These are phyloP conservation scores for Labyrinthula sp. DNA, from an alignment of 352 stramenopile genomes.

Conservation along the genomic window DNA sequence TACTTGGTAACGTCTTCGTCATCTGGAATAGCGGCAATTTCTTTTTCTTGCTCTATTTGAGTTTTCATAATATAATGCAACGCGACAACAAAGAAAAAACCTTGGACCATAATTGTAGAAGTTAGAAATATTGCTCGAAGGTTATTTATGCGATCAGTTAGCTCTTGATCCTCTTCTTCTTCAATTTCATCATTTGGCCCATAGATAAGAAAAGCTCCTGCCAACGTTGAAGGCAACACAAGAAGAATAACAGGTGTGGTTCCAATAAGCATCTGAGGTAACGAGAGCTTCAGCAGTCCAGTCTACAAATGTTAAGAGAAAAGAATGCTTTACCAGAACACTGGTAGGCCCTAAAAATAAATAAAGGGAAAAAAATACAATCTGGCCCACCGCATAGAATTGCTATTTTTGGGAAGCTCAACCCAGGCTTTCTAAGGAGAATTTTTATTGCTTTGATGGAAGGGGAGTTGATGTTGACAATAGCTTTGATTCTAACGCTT, in stretches of 20 bases:
- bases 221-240: slow-evolving; percentile 41
- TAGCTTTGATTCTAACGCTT: slow-evolving; percentile 34
- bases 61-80: slow-evolving; percentile 33
- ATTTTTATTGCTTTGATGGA: slow-evolving; percentile 38
- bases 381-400: slow-evolving; percentile 44
- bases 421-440: slow-evolving; percentile 35
- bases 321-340: no score
- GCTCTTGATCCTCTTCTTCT: no score
- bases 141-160: no score
- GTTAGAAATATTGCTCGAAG: slow-evolving; percentile 34
- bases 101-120: slow-evolving; percentile 9
- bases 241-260: slow-evolving; percentile 41
- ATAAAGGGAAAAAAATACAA: slow-evolving; percentile 40
- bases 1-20: slow-evolving; percentile 33
- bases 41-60: slow-evolving; percentile 32
- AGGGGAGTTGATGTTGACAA: slow-evolving; percentile 39
- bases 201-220: slow-evolving; percentile 37
- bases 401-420: slow-evolving; percentile 40
- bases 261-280: slow-evolving; percentile 41
- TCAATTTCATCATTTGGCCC: no score
- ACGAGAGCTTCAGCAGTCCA: slow-evolving; percentile 38
- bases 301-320: no score
- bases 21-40: slow-evolving; percentile 20
- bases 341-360: no score
- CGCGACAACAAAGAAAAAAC: slow-evolving; percentile 29